These are phyloP conservation scores for Microdochium trichocladiopsis DNA, from an alignment of 2,329 filamentous ascomycete species.

Conservation along the genomic window DNA sequence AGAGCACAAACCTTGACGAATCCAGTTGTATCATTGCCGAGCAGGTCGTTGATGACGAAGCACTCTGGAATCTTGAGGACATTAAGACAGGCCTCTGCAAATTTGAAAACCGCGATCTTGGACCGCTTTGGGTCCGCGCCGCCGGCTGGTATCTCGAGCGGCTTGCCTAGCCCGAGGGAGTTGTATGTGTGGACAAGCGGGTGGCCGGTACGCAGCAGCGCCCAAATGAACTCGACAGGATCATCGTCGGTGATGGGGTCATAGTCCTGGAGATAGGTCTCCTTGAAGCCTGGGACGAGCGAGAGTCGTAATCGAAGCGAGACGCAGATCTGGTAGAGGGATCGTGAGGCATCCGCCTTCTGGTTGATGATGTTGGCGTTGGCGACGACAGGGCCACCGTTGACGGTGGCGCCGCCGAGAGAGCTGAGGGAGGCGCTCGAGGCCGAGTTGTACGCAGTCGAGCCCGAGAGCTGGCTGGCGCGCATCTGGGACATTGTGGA, in stretches of 20 bases:
- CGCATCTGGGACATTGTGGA: conserved; percentile 46
- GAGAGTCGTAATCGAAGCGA: conserved; percentile 74
- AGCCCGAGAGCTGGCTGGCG: conserved; percentile 56
- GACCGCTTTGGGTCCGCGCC: conserved; percentile 65
- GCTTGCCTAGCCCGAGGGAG: conserved; percentile 63
- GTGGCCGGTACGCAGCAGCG: conserved; percentile 73
- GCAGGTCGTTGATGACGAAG: conserved; percentile 87
- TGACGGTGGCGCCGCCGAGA: conserved; percentile 33
- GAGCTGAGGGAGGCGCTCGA: conserved; percentile 6
- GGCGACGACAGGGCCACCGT: conserved; percentile 58
- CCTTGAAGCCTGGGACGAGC: conserved; percentile 72
- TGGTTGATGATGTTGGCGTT: conserved; percentile 96
- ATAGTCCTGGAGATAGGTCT: conserved; percentile 63
- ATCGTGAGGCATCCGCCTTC: conserved; percentile 83
- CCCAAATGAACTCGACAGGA: conserved; percentile 88
- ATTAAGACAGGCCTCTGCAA: conserved; percentile 80
- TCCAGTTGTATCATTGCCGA: conserved; percentile 90
- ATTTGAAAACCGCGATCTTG: conserved; percentile 87
- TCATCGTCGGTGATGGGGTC: conserved; percentile 56
- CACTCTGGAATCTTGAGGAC: conserved; percentile 80
- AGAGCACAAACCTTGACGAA: conserved; percentile 72
- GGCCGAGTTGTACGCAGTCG: conserved; percentile 39
- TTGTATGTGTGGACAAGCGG: conserved; percentile 90
- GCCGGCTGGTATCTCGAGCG: conserved; percentile 59
- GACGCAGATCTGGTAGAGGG: conserved; percentile 92